These are phyloP conservation scores for Ceratocystis diversiconidia DNA, from an alignment of 2,329 filamentous ascomycete species.

Conservation along the genomic window DNA sequence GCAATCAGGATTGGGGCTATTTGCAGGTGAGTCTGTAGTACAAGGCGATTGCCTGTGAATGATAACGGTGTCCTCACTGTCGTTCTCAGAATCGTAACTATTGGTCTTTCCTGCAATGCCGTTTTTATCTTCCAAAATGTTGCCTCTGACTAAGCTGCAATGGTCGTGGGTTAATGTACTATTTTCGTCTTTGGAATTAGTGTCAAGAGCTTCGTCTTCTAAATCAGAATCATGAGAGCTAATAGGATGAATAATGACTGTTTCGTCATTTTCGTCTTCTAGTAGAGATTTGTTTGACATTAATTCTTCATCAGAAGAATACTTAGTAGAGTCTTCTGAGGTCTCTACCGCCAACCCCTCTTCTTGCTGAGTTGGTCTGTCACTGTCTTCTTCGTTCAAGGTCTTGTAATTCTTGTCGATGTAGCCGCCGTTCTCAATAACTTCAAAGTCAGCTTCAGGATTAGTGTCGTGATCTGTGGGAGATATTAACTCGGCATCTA, in stretches of 20 bases:
- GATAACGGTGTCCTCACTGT: neutral
- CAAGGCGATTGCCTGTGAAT: neutral
- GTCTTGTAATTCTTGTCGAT: neutral
- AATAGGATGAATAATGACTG: neutral
- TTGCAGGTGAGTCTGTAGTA: neutral
- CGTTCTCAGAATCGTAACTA: neutral
- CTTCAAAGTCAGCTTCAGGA: neutral
- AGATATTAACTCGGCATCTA: neutral
- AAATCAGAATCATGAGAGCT: neutral
- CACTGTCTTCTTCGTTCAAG: conserved; percentile 1
- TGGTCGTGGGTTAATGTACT: neutral
- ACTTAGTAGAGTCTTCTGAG: neutral
- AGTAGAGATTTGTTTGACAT: neutral
- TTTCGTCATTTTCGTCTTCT: conserved; percentile 6
- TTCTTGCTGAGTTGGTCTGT: neutral
- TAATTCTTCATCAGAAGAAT: neutral
- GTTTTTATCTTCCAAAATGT: neutral
- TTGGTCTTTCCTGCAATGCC: neutral
- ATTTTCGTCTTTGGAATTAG: neutral
- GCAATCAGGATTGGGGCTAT: neutral
- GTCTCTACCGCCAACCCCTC: neutral
- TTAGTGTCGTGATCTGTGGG: neutral
- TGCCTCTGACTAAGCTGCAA: neutral
- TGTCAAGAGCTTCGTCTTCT: neutral
- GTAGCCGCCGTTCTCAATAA: neutral